Evolutionary conservation across 805 yeast genomes (phyloP), one percentile per base, ranked within the genome.

Genomic region (Myxozyma melibiosi): DNA sequence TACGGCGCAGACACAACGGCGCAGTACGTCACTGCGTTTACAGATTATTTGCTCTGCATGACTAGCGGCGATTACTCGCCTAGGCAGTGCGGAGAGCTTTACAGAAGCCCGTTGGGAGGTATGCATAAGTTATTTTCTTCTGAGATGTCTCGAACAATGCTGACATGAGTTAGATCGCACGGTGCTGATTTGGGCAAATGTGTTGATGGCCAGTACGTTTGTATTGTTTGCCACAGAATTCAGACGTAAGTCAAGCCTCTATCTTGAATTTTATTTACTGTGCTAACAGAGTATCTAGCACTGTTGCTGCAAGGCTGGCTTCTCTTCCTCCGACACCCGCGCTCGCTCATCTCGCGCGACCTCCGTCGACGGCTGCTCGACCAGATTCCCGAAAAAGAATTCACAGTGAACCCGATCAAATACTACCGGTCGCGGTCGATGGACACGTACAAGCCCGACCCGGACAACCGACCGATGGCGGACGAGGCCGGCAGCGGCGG

Each of bases 251-350:
- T 28, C 20, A n/a, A 9, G 1, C 14, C 37, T 20, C 9, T 37
- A 8, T 35, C 37, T 37, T 37, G 7, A 3, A 13, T 20, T 47
- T 25, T 28, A 18, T 18, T 30, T 20, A n/a, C 18, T 9, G 5
- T 50, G 9, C 30, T 38, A 8, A 49, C 37, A 3, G 38, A 27
- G 28, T 13, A 18, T 13, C 42, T 16, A 38, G 51, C 60, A 14
- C 43, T 55, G 13, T 25, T 53, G 14, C 50, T 58, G 18, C 42
- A 43, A 46, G 62, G 57, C 22, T 58, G 62, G 62, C 33, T 5
- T 3, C 24, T 31, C 2, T 25, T 55, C 9, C 47, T 58, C 3
- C 43, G 39, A 22, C 42, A 50, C 18, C 62, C 62, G 27, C 44
- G 46, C 14, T 16, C 47, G 2, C 28, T 58, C n/a, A 20, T 58